A percentile compares a stretch with the other conserved stretches of the same genome.
phyloP scores from a whole-genome alignment of 345 rosid genomes.

The Eucalyptus rudis region DNA sequence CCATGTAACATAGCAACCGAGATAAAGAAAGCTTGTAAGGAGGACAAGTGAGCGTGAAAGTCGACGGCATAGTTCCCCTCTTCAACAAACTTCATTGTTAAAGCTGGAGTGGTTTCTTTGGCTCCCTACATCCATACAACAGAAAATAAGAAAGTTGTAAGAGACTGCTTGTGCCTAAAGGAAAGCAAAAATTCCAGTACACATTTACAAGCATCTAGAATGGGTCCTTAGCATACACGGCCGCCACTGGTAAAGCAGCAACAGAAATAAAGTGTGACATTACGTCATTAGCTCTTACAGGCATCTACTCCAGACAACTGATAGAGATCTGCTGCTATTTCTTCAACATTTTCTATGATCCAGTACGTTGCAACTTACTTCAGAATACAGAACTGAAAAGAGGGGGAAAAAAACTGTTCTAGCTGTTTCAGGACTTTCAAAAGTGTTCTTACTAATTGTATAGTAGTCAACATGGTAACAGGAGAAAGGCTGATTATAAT shows the following conservation, averaged over 20 bases:
- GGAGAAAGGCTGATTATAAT: background rate
- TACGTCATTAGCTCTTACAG: background rate
- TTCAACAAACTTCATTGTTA: constrained; percentile 33
- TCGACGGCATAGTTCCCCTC: constrained; percentile 71
- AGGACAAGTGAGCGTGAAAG: constrained; percentile 81
- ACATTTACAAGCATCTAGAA: background rate
- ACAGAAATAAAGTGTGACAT: background rate
- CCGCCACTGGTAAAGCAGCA: background rate
- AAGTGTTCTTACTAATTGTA: background rate
- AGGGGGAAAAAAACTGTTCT: background rate
- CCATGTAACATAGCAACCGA: constrained; percentile 70
- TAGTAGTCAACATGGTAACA: background rate
- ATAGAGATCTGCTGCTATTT: background rate
- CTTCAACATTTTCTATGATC: background rate
- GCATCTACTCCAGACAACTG: background rate
- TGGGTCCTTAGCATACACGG: background rate
- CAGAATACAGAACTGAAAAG: background rate
- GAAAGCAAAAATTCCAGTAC: background rate
- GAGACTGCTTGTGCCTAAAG: background rate
- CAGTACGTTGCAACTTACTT: background rate
- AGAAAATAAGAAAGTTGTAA: background rate
- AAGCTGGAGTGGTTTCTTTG: constrained; percentile 63
- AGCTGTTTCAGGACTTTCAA: background rate
- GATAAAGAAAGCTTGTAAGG: constrained; percentile 85
- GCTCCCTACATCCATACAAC: constrained; percentile 33